These are phyloP conservation scores for Kuraishia molischiana DNA, from an alignment of 805 yeast species.

Conservation along the genomic window DNA sequence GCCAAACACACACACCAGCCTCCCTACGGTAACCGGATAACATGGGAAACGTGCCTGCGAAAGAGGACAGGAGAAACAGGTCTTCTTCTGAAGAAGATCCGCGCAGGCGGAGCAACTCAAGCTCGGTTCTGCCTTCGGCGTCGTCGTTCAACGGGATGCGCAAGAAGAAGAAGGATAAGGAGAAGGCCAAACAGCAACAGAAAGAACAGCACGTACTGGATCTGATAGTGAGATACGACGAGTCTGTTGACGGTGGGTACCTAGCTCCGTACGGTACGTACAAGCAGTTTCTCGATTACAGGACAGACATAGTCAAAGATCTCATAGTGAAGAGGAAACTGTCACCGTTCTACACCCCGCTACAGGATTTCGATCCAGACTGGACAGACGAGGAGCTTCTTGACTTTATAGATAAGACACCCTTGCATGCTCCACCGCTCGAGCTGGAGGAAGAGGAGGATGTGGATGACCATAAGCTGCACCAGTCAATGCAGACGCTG, in stretches of 20 bases:
- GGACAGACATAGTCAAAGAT: constrained; percentile 60
- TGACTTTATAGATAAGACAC: constrained; percentile 34
- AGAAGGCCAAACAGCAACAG: constrained; percentile 44
- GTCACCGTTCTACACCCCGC: constrained; percentile 87
- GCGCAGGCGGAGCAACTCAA: no score
- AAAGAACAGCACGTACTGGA: constrained; percentile 47
- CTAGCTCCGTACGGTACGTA: constrained; percentile 90
- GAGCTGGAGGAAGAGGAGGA: constrained; percentile 42
- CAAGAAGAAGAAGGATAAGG: constrained; percentile 25
- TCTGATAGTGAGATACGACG: constrained; percentile 50
- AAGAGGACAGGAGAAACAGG: constrained; percentile 22
- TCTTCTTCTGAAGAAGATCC: constrained; percentile 1
- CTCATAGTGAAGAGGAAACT: constrained; percentile 60
- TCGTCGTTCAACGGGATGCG: constrained; percentile 3
- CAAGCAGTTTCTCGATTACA: constrained; percentile 64
- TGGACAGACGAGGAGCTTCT: constrained; percentile 70
- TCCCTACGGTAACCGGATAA: not conserved
- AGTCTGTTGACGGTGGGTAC: constrained; percentile 88
- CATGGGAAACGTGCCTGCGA: constrained; percentile 41
- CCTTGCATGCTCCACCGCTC: constrained; percentile 44
- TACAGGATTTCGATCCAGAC: constrained; percentile 62
- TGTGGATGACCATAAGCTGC: constrained; percentile 48
- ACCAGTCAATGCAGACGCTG: constrained; percentile 33
- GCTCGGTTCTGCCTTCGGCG: no score
- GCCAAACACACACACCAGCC: no score